Conservation (phyloP, 2,329 filamentous ascomycete species). For the Scleromitrula shiraiana region DNA sequence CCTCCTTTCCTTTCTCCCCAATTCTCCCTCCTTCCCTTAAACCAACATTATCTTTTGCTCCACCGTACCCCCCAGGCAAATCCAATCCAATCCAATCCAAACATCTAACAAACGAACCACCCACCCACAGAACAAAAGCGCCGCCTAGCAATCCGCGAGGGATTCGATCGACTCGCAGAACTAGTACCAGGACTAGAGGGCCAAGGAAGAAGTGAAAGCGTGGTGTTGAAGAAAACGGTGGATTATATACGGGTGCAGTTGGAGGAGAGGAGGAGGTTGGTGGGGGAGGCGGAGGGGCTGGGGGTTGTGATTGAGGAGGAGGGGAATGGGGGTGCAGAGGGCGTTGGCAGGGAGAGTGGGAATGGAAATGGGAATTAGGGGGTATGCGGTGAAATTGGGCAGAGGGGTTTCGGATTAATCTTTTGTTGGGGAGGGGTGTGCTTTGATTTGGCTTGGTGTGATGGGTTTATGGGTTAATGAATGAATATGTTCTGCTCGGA, state of each 20-base stretch:
- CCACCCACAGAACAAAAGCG: constrained; percentile 40
- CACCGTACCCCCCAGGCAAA: too few relatives aligned
- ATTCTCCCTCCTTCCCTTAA: background rate
- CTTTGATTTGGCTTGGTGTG: too few relatives aligned
- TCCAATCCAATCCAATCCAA: too few relatives aligned
- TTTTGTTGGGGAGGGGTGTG: too few relatives aligned
- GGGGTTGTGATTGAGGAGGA: constrained; percentile 39
- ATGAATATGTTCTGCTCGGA: too few relatives aligned
- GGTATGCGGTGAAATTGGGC: too few relatives aligned
- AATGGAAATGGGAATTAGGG: too few relatives aligned
- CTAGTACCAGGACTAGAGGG: constrained; percentile 62
- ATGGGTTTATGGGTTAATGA: too few relatives aligned
- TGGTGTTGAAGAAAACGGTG: constrained; percentile 53
- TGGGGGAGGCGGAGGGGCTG: constrained; percentile 41
- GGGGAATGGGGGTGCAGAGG: constrained; percentile 17
- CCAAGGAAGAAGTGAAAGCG: constrained; percentile 60
- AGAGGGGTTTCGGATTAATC: too few relatives aligned
- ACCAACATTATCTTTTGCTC: background rate
- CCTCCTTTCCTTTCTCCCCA: background rate
- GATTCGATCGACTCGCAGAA: constrained; percentile 59
- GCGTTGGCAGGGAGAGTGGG: too few relatives aligned
- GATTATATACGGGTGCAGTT: constrained; percentile 45
- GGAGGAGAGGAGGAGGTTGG: constrained; percentile 40
- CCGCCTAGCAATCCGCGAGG: constrained; percentile 49
- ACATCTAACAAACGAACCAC: background rate